Evolutionary conservation across 2,329 filamentous ascomycete species (phyloP).

Genomic region (Aspergillus japonicus): DNA sequence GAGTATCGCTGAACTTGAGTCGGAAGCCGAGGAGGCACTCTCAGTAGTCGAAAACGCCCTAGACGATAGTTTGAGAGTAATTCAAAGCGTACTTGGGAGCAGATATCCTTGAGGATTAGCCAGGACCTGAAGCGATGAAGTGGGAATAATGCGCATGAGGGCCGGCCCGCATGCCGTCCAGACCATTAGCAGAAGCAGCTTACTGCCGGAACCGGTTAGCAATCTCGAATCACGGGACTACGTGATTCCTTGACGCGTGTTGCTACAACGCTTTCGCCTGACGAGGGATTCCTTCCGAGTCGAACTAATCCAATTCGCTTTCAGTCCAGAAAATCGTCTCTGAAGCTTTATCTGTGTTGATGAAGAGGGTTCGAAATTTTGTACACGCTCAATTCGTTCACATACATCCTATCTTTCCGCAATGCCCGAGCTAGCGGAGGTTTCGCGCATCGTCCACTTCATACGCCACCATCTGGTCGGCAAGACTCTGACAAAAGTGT

Average conservation of each 20-base stretch:
- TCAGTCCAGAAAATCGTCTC: too few species aligned
- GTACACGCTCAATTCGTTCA: too few species aligned
- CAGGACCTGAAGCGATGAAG: not conserved
- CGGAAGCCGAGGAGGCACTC: not conserved
- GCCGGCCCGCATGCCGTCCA: conserved; percentile 3
- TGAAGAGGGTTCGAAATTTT: too few species aligned
- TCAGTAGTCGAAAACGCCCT: not conserved
- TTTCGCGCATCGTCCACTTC: conserved; percentile 83
- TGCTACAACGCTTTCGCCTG: conserved; percentile 1
- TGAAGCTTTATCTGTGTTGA: too few species aligned
- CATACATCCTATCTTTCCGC: too few species aligned
- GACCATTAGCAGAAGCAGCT: not conserved
- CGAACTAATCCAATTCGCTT: not conserved
- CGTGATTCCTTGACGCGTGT: conserved; percentile 25
- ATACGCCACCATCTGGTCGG: conserved; percentile 80
- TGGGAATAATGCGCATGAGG: conserved; percentile 2
- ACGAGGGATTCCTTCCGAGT: not conserved
- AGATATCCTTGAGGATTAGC: not conserved
- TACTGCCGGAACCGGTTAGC: conserved; percentile 11
- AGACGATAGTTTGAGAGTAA: too few species aligned
- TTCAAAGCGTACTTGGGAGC: too few species aligned
- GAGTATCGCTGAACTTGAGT: too few species aligned
- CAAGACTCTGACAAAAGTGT: conserved; percentile 69
- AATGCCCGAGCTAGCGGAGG: conserved; percentile 58
- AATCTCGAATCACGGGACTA: conserved; percentile 26